Percentiles rank a stretch among this genome's conserved stretches.
phyloP scores from a whole-genome alignment of 2,329 filamentous ascomycete genomes.

The Fusarium decemcellulare region DNA sequence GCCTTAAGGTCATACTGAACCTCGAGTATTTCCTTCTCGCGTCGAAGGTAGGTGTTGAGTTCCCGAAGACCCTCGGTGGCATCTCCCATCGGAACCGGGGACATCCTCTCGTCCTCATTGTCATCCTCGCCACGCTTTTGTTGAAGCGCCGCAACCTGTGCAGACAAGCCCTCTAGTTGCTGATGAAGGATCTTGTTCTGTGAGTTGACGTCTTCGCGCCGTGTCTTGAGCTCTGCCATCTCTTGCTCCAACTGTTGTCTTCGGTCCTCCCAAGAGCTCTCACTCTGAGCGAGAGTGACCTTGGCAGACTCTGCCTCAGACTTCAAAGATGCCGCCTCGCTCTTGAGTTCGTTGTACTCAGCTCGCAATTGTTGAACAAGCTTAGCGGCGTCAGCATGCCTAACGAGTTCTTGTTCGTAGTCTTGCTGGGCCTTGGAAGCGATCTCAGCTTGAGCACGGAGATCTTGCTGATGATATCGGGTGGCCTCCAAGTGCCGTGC shows the following conservation, averaged over 20 bases:
- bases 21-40: slow-evolving; percentile 97
- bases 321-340: slow-evolving; percentile 80
- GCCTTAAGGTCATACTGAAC: slow-evolving; percentile 94
- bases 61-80: slow-evolving; percentile 86
- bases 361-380: slow-evolving; percentile 82
- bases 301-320: slow-evolving; percentile 90
- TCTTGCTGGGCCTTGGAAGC: slow-evolving; percentile 93
- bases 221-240: slow-evolving; percentile 80
- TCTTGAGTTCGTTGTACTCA: slow-evolving; percentile 87
- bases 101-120: slow-evolving; percentile 67
- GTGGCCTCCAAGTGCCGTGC: slow-evolving; percentile 84
- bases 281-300: slow-evolving; percentile 81
- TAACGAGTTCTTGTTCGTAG: slow-evolving; percentile 94
- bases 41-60: slow-evolving; percentile 89
- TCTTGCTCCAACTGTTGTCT: slow-evolving; percentile 87
- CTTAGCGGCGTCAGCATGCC: slow-evolving; percentile 95
- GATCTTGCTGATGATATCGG: slow-evolving; percentile 89
- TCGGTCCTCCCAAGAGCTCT: slow-evolving; percentile 90
- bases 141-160: slow-evolving; percentile 85
- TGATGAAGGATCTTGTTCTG: slow-evolving; percentile 94
- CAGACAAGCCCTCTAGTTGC: slow-evolving; percentile 86
- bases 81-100: slow-evolving; percentile 66
- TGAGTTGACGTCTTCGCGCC: slow-evolving; percentile 86
- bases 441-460: slow-evolving; percentile 94
- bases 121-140: slow-evolving; percentile 74